These are phyloP conservation scores for Naganishia vishniacii DNA, from an alignment of 768 basidiomycete species.

Conservation along the genomic window DNA sequence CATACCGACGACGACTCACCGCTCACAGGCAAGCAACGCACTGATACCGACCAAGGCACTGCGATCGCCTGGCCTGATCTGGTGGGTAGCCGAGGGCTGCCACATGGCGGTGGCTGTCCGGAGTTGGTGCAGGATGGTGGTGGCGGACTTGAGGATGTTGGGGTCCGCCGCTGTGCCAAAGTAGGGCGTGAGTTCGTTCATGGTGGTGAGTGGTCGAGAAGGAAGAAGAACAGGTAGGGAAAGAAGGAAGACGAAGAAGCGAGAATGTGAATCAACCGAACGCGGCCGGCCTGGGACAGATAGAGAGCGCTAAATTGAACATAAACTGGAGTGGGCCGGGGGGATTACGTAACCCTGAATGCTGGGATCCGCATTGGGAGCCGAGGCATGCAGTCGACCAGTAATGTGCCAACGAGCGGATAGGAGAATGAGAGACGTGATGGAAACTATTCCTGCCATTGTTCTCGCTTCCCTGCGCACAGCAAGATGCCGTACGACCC, in stretches of 20 bases:
- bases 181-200: constrained; percentile 8
- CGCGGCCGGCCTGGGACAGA: too few relatives aligned
- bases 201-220: not conserved
- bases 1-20: not conserved
- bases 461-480: too few relatives aligned
- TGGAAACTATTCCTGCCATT: too few relatives aligned
- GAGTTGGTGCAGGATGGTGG: not conserved
- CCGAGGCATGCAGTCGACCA: too few relatives aligned
- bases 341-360: too few relatives aligned
- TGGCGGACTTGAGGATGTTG: not conserved
- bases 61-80: not conserved
- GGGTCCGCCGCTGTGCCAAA: not conserved
- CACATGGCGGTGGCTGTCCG: not conserved
- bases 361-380: too few relatives aligned
- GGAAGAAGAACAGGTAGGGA: too few relatives aligned
- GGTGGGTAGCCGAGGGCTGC: too few relatives aligned
- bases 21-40: constrained; percentile 10
- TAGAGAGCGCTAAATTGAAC: too few relatives aligned
- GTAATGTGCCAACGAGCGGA: too few relatives aligned
- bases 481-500: constrained; percentile 13
- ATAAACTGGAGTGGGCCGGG: too few relatives aligned
- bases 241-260: not conserved
- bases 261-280: constrained; percentile 3
- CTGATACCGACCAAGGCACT: not conserved
- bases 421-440: too few relatives aligned